phyloP scores from a whole-genome alignment of 202 grass and related monocot species.

The Elaeis oleifera region DNA sequence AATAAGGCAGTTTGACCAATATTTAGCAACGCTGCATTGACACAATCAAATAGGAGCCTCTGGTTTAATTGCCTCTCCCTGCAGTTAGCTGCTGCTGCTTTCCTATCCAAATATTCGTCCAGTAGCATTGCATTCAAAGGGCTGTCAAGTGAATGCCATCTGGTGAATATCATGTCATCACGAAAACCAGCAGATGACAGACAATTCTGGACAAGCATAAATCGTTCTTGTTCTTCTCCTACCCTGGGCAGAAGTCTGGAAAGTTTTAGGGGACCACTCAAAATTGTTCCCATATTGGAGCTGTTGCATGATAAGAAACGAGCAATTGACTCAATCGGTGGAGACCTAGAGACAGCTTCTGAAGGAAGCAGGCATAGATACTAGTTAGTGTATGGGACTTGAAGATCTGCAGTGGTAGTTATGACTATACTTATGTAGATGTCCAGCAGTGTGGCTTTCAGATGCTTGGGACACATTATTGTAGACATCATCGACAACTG shows the following conservation, averaged over 20 bases:
- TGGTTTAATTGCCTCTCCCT: slow-evolving; percentile 39
- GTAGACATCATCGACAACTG: slow-evolving; percentile 55
- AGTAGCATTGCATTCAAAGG: slow-evolving; percentile 52
- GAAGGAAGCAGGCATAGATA: slow-evolving; percentile 28
- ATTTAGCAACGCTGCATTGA: slow-evolving; percentile 64
- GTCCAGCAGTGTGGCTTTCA: slow-evolving; percentile 40
- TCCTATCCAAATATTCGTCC: slow-evolving; percentile 41
- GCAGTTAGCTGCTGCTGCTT: slow-evolving; percentile 26
- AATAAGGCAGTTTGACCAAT: slow-evolving; percentile 36
- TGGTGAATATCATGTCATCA: slow-evolving; percentile 8
- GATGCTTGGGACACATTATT: slow-evolving; percentile 44
- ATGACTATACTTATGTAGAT: slow-evolving; percentile 45
- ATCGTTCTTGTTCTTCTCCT: slow-evolving; percentile 60
- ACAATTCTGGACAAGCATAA: slow-evolving; percentile 63
- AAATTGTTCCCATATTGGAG: slow-evolving; percentile 47
- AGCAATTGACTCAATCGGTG: slow-evolving; percentile 73
- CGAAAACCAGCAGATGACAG: slow-evolving; percentile 45
- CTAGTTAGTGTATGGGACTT: slow-evolving; percentile 10
- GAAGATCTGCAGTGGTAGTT: not conserved
- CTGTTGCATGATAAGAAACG: slow-evolving; percentile 60
- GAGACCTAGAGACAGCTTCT: slow-evolving; percentile 77
- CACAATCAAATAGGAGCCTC: slow-evolving; percentile 68
- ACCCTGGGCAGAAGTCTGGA: slow-evolving; percentile 67
- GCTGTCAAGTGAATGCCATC: slow-evolving; percentile 40
- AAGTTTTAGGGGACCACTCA: slow-evolving; percentile 55